Evolutionary conservation across 2,329 filamentous ascomycete genomes (phyloP), one percentile per base, ranked within the genome.

Genomic region (Pseudocercospora eumusae): DNA sequence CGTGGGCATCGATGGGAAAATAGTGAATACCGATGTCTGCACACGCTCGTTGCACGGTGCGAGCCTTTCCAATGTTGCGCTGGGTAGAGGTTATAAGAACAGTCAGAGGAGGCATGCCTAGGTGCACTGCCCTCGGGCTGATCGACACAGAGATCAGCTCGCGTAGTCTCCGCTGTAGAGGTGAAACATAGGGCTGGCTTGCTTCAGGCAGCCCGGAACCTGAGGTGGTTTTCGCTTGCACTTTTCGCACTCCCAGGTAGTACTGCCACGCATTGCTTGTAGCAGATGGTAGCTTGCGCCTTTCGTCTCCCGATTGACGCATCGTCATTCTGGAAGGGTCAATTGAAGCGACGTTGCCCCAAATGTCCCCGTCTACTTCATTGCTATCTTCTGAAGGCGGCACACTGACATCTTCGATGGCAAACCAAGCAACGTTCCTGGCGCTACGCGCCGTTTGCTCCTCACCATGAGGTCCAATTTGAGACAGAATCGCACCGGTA

Each of bases 71-170:
- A 68, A 98, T 96, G 64, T 91, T 91, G 49, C 95, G 87, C 76
- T 99, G 95, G 1, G 92, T 96, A 1, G 95, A 98, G 1, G 91
- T 90, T 6, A 99, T 80, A 2, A 99, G 82, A 36, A 99, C 89
- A 1, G 93, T 92, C 15, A 97, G 83, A 0, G 95, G 91, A 2
- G 93, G 92, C 78, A 98, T 88, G 47, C 90, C 89, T 2, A 98
- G 81, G 70, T 93, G 90, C 49, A 96, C 88, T 1, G 95, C 93
- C 60, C 92, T 85, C 60, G 89, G 86, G 71, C 92, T 97, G 0
- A 92, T 96, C 1, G 93, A 91, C 2, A 93, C 93, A 9, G 91
- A 88, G 66, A 98, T 87, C 8, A 99, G 79, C 70, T 97, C 92
- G 47, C 92, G 84, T 18, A 99, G 78, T 23, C 92, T 87, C 58